These are phyloP conservation scores for Penicillium polonicum DNA, from an alignment of 2,329 filamentous ascomycete species.

Conservation along the genomic window DNA sequence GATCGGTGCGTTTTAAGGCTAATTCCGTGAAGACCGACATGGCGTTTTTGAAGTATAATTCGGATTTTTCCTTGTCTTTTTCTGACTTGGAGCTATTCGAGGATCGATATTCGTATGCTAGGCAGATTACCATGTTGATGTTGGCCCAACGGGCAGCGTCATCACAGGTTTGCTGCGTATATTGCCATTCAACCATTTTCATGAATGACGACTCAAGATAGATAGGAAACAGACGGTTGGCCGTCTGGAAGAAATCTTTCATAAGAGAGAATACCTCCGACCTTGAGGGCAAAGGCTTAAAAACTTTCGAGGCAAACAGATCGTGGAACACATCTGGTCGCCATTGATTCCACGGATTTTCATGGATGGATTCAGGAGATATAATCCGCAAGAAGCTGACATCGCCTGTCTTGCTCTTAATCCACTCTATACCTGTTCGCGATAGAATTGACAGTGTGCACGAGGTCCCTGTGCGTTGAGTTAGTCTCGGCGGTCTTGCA, in stretches of 20 bases:
- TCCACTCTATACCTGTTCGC: conserved; percentile 93
- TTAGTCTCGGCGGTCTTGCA: neutral
- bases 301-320: conserved; percentile 78
- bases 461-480: conserved; percentile 67
- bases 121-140: conserved; percentile 83
- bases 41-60: conserved; percentile 92
- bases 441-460: conserved; percentile 97
- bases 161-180: conserved; percentile 84
- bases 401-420: conserved; percentile 94
- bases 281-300: conserved; percentile 76
- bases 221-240: conserved; percentile 95
- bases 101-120: conserved; percentile 82
- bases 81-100: conserved; percentile 86
- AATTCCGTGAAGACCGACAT: conserved; percentile 88
- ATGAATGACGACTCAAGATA: conserved; percentile 97
- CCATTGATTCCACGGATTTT: conserved; percentile 90
- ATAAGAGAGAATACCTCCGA: conserved; percentile 81
- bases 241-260: conserved; percentile 91
- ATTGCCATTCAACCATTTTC: conserved; percentile 90
- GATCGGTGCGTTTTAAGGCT: conserved; percentile 87
- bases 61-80: conserved; percentile 87
- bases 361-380: conserved; percentile 73
- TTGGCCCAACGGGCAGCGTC: conserved; percentile 97
- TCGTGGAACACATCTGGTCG: conserved; percentile 94
- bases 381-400: conserved; percentile 86